These are phyloP conservation scores for Albophoma yamanashiensis DNA, from an alignment of 2,329 filamentous ascomycete genomes.

Conservation along the genomic window DNA sequence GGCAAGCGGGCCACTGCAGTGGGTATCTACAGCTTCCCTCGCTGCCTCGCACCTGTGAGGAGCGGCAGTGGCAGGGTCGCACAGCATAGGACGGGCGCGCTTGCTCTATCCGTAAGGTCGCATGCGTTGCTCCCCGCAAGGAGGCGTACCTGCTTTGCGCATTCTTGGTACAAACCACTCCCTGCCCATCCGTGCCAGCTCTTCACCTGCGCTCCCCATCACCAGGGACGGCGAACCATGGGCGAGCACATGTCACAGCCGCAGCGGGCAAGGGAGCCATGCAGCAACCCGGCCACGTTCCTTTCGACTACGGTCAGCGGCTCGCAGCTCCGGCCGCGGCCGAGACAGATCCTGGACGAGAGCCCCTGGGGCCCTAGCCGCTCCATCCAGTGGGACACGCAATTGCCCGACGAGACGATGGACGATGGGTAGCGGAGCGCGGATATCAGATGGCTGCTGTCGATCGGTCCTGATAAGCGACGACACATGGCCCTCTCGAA, in stretches of 20 bases:
- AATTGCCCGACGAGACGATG: not conserved
- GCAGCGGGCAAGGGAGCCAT: not conserved
- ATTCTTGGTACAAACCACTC: not conserved
- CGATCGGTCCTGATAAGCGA: not conserved
- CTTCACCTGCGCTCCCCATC: not conserved
- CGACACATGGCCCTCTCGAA: not conserved
- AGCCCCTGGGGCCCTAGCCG: not conserved
- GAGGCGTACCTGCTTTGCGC: not conserved
- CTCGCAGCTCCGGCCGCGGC: not conserved
- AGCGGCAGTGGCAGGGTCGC: not conserved
- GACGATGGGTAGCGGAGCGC: not conserved
- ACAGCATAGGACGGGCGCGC: not conserved
- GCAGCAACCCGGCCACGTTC: not conserved
- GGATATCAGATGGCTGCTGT: not conserved
- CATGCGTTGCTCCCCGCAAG: not conserved
- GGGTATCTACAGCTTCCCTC: not conserved
- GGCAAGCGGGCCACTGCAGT: not conserved
- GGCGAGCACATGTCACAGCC: not conserved
- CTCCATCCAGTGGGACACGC: not conserved
- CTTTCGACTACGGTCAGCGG: not conserved
- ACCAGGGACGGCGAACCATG: not conserved
- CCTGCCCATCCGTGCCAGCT: not conserved
- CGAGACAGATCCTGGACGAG: not conserved
- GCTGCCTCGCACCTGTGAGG: not conserved
- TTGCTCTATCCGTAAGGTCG: not conserved